A percentile compares a stretch with the other conserved stretches of the same genome.
phyloP scores from a whole-genome alignment of 2,329 filamentous ascomycete genomes.

The Pseudonectria buxi region DNA sequence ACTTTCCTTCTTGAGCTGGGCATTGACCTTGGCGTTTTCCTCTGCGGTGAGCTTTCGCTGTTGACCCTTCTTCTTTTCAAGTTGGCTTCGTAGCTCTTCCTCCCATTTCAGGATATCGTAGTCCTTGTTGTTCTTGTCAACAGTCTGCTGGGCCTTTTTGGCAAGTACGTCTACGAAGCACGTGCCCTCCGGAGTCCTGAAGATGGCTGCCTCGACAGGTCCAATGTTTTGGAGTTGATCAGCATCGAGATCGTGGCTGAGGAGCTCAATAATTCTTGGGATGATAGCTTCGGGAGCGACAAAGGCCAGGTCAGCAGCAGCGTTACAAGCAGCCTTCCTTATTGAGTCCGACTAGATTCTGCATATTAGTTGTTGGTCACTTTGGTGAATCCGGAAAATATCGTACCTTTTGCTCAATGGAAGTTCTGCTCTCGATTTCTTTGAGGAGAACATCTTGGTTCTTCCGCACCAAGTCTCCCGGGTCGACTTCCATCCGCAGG shows the following conservation, averaged over 20 bases:
- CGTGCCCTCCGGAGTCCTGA: constrained; percentile 81
- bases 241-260: constrained; percentile 66
- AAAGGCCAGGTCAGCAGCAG: constrained; percentile 86
- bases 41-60: constrained; percentile 87
- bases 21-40: constrained; percentile 83
- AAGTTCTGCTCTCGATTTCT: constrained; percentile 52
- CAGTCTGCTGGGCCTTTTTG: constrained; percentile 63
- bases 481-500: constrained; percentile 72
- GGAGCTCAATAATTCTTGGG: constrained; percentile 65
- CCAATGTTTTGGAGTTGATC: constrained; percentile 65
- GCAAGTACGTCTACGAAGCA: constrained; percentile 86
- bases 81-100: constrained; percentile 75
- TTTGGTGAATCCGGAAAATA: too few relatives aligned
- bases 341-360: constrained; percentile 29
- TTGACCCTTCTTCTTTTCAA: constrained; percentile 89
- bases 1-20: constrained; percentile 81
- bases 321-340: constrained; percentile 69
- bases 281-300: constrained; percentile 81
- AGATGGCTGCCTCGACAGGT: constrained; percentile 86
- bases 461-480: constrained; percentile 65
- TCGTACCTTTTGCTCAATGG: constrained; percentile 46
- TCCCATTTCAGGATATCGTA: constrained; percentile 98
- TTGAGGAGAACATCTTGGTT: constrained; percentile 58
- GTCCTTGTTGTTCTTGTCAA: constrained; percentile 87
- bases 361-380: too few relatives aligned